Conservation (phyloP, 2,329 filamentous ascomycete genomes). For the Zasmidium citrigriseum region DNA sequence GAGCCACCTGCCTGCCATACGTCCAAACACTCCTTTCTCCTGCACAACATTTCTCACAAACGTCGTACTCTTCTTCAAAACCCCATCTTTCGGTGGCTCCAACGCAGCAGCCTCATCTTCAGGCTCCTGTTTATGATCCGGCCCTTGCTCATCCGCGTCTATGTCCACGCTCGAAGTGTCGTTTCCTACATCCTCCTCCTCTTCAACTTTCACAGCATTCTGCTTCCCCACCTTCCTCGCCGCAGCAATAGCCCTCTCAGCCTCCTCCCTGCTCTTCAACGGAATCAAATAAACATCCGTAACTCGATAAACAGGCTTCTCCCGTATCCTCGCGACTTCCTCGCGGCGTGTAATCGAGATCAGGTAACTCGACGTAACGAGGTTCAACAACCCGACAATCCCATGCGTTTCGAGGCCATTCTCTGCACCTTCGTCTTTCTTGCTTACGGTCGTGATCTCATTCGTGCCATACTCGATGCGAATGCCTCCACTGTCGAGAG, state of each 20-base stretch:
- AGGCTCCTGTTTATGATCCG: conserved; percentile 20
- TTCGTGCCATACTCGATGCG: conserved; percentile 46
- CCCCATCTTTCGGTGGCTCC: conserved; percentile 35
- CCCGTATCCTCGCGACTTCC: conserved; percentile 84
- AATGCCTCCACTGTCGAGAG: conserved; percentile 4
- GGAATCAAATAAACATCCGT: conserved; percentile 91
- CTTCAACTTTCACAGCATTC: conserved; percentile 26
- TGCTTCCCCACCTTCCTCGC: conserved; percentile 52
- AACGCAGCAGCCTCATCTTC: conserved; percentile 30
- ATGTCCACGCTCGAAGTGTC: conserved; percentile 24
- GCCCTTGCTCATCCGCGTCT: conserved; percentile 19
- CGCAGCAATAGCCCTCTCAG: conserved; percentile 67
- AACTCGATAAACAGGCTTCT: conserved; percentile 80
- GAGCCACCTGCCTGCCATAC: conserved; percentile 91
- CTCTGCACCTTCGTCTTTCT: conserved; percentile 39
- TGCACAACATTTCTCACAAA: conserved; percentile 88
- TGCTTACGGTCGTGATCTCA: conserved; percentile 49
- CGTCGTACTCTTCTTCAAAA: conserved; percentile 53
- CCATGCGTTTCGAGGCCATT: conserved; percentile 49
- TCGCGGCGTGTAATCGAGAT: conserved; percentile 83
- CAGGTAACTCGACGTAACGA: conserved; percentile 80
- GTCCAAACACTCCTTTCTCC: conserved; percentile 78
- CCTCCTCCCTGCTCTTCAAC: conserved; percentile 73
- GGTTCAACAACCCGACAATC: conserved; percentile 70
- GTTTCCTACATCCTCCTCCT: conserved; percentile 32